A percentile compares a stretch with the other conserved stretches of the same genome.
phyloP scores from a whole-genome alignment of 2,329 filamentous ascomycete genomes.

The Fusarium kyushuense region DNA sequence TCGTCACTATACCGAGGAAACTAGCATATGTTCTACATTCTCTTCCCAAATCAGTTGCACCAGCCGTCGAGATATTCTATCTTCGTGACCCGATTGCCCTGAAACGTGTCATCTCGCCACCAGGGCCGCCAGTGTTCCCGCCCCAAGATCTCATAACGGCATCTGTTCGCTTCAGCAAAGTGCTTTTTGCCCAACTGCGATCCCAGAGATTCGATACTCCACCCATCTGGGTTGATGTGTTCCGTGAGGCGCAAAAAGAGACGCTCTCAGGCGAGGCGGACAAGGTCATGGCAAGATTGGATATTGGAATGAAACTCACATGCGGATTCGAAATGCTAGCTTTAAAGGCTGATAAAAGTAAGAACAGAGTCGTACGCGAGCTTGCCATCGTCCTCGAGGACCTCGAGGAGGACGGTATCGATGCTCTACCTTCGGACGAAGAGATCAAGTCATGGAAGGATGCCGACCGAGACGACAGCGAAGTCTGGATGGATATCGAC shows the following conservation, averaged over 20 bases:
- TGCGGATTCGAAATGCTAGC: constrained; percentile 93
- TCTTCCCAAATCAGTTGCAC: constrained; percentile 80
- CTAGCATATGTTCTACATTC: constrained; percentile 83
- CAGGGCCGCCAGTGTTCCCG: constrained; percentile 71
- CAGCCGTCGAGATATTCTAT: constrained; percentile 92
- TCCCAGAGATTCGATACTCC: constrained; percentile 84
- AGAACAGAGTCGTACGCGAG: constrained; percentile 78
- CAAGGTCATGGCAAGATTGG: constrained; percentile 55
- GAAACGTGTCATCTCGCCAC: constrained; percentile 71
- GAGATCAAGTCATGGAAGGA: constrained; percentile 80
- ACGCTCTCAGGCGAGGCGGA: constrained; percentile 25
- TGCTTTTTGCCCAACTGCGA: constrained; percentile 89
- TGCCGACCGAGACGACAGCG: constrained; percentile 77
- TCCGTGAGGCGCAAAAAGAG: constrained; percentile 42
- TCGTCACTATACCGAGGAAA: constrained; percentile 81
- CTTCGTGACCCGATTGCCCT: constrained; percentile 84
- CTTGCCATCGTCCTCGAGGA: constrained; percentile 82
- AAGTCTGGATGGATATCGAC: constrained; percentile 92
- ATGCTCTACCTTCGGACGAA: constrained; percentile 73
- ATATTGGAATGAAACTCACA: constrained; percentile 88
- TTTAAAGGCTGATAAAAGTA: constrained; percentile 72
- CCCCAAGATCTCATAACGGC: constrained; percentile 83
- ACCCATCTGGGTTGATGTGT: constrained; percentile 59
- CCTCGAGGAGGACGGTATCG: constrained; percentile 76
- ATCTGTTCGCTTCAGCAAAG: constrained; percentile 85